A percentile compares a stretch with the other conserved stretches of the same genome.
Conservation (phyloP, 495 filamentous ascomycete species). For the Thozetella sp. region DNA sequence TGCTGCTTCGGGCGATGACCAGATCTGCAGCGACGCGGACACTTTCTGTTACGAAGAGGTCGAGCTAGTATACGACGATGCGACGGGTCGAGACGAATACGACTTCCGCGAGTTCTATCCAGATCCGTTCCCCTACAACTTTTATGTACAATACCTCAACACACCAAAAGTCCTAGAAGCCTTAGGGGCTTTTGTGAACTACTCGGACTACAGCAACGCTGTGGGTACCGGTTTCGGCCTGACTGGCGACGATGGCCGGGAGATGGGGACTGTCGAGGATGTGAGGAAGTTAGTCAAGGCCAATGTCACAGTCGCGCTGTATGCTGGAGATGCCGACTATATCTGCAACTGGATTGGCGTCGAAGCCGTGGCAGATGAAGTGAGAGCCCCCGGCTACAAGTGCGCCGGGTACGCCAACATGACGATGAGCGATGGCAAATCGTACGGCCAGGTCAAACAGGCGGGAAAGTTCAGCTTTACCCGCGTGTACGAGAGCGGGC, state of each 20-base stretch:
- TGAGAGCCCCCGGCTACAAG: constrained; percentile 45
- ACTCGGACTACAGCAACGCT: constrained; percentile 43
- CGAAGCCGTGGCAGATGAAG: constrained; percentile 49
- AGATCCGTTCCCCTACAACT: constrained; percentile 63
- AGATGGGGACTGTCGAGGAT: constrained; percentile 50
- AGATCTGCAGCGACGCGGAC: constrained; percentile 37
- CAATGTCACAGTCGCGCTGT: constrained; percentile 56
- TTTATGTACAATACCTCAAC: constrained; percentile 62
- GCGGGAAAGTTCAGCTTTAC: constrained; percentile 66
- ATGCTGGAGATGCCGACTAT: constrained; percentile 66
- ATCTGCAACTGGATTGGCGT: constrained; percentile 63
- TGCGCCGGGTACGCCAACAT: constrained; percentile 58
- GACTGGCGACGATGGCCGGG: constrained; percentile 61
- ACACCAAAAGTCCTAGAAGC: constrained; percentile 54
- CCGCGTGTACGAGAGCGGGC: constrained; percentile 65
- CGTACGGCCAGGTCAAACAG: constrained; percentile 66
- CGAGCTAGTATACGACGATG: constrained; percentile 52
- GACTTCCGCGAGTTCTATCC: constrained; percentile 59
- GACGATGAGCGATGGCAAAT: constrained; percentile 51
- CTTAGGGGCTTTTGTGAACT: constrained; percentile 62
- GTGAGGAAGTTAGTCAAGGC: constrained; percentile 47
- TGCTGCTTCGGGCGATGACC: constrained; percentile 23
- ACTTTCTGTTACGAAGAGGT: constrained; percentile 57
- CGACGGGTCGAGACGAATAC: constrained; percentile 61
- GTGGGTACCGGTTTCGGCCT: constrained; percentile 52